Percentiles rank a stretch among this genome's conserved stretches.
phyloP scores from a whole-genome alignment of 129 eudicot genomes.

The Centrapalus pauciflorus region DNA sequence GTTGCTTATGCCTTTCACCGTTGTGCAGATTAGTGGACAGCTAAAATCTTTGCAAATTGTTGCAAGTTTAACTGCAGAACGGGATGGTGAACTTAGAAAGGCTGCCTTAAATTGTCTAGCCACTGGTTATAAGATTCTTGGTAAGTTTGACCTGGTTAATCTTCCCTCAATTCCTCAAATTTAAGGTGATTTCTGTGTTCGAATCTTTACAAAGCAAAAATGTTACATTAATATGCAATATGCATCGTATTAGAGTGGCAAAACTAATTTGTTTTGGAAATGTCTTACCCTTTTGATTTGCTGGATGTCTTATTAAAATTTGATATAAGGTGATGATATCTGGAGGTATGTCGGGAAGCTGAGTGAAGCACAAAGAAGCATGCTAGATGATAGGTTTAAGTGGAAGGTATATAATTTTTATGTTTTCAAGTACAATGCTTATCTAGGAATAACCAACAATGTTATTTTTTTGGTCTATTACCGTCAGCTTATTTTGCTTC shows the following conservation, averaged over 20 bases:
- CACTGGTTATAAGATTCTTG: conserved; percentile 86
- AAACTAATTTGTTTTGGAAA: background rate
- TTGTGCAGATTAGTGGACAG: conserved; percentile 66
- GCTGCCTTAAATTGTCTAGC: conserved; percentile 91
- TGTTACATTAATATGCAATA: background rate
- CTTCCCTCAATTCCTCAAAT: background rate
- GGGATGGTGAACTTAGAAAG: conserved; percentile 97
- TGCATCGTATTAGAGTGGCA: background rate
- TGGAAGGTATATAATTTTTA: conserved; percentile 52
- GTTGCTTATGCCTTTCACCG: background rate
- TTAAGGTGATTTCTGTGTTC: background rate
- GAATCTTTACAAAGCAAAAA: background rate
- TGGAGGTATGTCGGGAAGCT: conserved; percentile 95
- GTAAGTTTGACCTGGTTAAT: conserved; percentile 36
- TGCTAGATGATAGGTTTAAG: conserved; percentile 95
- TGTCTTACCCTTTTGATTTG: background rate
- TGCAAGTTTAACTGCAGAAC: conserved; percentile 95
- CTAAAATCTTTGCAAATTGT: conserved; percentile 82
- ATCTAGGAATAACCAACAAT: background rate
- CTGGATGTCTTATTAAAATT: background rate
- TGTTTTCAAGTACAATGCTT: too few species aligned
- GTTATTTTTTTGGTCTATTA: background rate
- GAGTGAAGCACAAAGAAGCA: conserved; percentile 94
- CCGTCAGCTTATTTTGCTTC: background rate
- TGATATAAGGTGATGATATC: conserved; percentile 74